Percentiles rank a stretch among this genome's conserved stretches.
phyloP scores from a whole-genome alignment of 495 filamentous ascomycete genomes.

The Endocarpon pusillum region DNA sequence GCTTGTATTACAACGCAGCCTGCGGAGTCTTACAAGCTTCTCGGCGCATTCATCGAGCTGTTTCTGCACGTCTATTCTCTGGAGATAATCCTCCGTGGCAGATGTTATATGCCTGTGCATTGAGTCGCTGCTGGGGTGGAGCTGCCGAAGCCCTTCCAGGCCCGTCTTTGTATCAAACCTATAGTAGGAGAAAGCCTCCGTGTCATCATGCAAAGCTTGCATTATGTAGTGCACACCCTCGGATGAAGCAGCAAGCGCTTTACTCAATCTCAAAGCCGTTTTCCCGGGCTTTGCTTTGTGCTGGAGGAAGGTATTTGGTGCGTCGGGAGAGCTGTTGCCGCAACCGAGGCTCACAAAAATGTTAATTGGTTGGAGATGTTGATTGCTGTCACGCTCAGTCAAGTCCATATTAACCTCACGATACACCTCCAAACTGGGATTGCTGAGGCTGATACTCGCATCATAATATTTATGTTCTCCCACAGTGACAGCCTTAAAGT shows the following conservation, averaged over 20 bases:
- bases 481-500: conserved; percentile 20
- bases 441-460: conserved; percentile 9
- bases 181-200: not conserved
- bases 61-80: not conserved
- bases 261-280: not conserved
- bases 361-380: not conserved
- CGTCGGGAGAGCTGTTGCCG: not conserved
- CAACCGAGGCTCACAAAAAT: not conserved
- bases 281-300: not conserved
- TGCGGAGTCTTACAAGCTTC: not conserved
- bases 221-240: conserved; percentile 1
- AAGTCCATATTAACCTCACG: not conserved
- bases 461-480: conserved; percentile 9
- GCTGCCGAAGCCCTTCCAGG: not conserved
- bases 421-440: conserved; percentile 5
- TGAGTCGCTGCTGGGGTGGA: not conserved
- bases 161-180: not conserved
- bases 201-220: not conserved
- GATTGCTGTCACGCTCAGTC: not conserved
- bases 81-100: not conserved
- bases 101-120: not conserved
- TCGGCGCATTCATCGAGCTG: not conserved
- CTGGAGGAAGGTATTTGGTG: too few species aligned
- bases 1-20: not conserved
- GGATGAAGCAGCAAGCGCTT: not conserved